Base-by-base conservation (phyloP, 495 filamentous ascomycete species). In the Podospora conica region DNA sequence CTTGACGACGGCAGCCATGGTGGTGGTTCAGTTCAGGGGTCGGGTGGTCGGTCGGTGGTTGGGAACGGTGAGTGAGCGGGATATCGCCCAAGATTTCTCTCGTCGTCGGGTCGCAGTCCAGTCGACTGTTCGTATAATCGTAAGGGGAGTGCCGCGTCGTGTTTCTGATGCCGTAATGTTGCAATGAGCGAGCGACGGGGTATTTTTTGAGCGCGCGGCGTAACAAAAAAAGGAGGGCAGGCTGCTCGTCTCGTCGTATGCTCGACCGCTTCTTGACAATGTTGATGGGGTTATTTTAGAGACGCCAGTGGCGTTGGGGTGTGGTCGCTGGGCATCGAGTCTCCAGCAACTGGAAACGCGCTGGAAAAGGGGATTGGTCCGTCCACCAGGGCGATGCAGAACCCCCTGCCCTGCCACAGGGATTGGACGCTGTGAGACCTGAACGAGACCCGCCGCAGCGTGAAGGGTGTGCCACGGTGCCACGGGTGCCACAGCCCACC, bases 1-100 rank as follows among this genome's bases (percentile, higher is more conserved):
- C 76, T 80, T 83, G 66, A 76, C 78, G 24, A 77, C 76, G 70
- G 73, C 75, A 58, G 81, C 76, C 70, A 74, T 76, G 63, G 40
- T 60, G 63, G 40, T 64, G 55, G 18, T 55, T 18, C 53, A 67
- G 15, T 66, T 55, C n/a, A n/a, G n/a, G n/a, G n/a, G n/a, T n/a
- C n/a, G n/a, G n/a, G n/a, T n/a, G 22, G 53, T 63, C n/a, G 2
- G 31, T 61, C 33, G 20, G 59, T 22, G 21, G 58, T 31, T 23
- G 28, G 15, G 59, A 61, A 53, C 58, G 58, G 58, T 59, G 58
- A 59, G 58, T 59, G 58, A 59, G 58, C 55, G 48, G 61, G 53
- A n/a, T 48, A 48, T 48, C n/a, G 15, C 10, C 9, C 10, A 33
- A 33, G 33, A 48, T 48, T n/a, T 12, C 15, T 18, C 18, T 48